phyloP scores from a whole-genome alignment of 1,139 yeast genomes.

The Candida glucosophila region DNA sequence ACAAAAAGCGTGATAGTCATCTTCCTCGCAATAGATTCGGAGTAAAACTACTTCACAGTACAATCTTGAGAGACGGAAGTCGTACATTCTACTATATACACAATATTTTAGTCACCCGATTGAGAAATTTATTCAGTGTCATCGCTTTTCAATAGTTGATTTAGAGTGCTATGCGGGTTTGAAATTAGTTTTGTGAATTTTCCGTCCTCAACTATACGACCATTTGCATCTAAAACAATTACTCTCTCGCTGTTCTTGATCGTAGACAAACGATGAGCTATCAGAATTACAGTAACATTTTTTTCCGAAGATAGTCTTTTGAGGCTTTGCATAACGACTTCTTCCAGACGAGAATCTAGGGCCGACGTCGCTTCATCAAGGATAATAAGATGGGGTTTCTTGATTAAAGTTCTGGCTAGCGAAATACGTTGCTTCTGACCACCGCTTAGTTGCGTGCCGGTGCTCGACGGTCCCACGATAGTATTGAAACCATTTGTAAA shows the following conservation, averaged over 20 bases:
- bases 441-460: slow-evolving; percentile 56
- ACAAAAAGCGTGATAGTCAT: too few relatives aligned
- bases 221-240: slow-evolving; percentile 68
- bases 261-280: slow-evolving; percentile 88
- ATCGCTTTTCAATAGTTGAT: slow-evolving; percentile 50
- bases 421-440: slow-evolving; percentile 81
- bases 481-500: slow-evolving; percentile 84
- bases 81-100: slow-evolving; percentile 1
- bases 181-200: slow-evolving; percentile 53
- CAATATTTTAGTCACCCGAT: too few relatives aligned
- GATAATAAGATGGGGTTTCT: slow-evolving; percentile 53
- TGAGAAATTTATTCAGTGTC: slow-evolving; percentile 4
- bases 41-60: too few relatives aligned
- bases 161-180: slow-evolving; percentile 59
- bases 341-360: slow-evolving; percentile 76
- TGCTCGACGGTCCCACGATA: slow-evolving; percentile 56
- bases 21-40: too few relatives aligned
- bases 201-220: slow-evolving; percentile 84
- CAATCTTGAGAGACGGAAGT: too few relatives aligned
- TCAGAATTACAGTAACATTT: slow-evolving; percentile 73
- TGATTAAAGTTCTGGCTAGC: slow-evolving; percentile 63
- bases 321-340: slow-evolving; percentile 62
- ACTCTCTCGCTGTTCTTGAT: slow-evolving; percentile 78
- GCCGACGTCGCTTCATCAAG: slow-evolving; percentile 82
- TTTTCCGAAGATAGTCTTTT: slow-evolving; percentile 22